These are phyloP conservation scores for Arthrobotrys sinensis DNA, from an alignment of 2,329 filamentous ascomycete genomes.

Conservation along the genomic window DNA sequence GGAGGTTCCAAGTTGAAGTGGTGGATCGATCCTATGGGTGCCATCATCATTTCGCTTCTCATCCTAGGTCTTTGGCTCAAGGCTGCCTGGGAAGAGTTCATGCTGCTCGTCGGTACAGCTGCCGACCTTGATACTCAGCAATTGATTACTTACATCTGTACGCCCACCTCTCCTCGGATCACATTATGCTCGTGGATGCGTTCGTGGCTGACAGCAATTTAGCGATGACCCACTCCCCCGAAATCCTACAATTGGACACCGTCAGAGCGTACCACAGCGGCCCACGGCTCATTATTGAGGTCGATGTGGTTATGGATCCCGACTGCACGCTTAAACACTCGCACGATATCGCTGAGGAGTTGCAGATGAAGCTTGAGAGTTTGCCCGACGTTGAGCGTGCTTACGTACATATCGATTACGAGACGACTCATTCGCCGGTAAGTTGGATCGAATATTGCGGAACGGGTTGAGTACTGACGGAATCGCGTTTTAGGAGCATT, in stretches of 20 bases:
- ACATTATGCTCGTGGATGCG: background rate
- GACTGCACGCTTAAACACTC: slow-evolving; percentile 80
- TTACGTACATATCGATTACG: slow-evolving; percentile 97
- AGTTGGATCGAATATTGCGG: slow-evolving; percentile 9
- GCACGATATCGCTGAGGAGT: slow-evolving; percentile 92
- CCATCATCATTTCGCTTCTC: slow-evolving; percentile 83
- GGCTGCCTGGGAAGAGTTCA: slow-evolving; percentile 87
- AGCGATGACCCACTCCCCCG: slow-evolving; percentile 86
- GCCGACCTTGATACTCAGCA: slow-evolving; percentile 89
- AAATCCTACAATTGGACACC: slow-evolving; percentile 90
- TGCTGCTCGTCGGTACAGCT: slow-evolving; percentile 89
- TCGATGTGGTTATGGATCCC: slow-evolving; percentile 94
- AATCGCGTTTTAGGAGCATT: slow-evolving; percentile 61
- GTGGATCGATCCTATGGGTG: slow-evolving; percentile 96
- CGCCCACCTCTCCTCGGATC: slow-evolving; percentile 63
- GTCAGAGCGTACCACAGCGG: slow-evolving; percentile 94
- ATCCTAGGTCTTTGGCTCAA: slow-evolving; percentile 86
- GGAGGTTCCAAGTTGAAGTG: slow-evolving; percentile 88
- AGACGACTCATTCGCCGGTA: slow-evolving; percentile 88
- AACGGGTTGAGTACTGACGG: slow-evolving; percentile 19
- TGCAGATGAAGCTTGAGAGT: slow-evolving; percentile 94
- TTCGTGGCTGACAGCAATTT: slow-evolving; percentile 19
- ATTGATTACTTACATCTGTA: slow-evolving; percentile 93
- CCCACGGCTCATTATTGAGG: slow-evolving; percentile 86
- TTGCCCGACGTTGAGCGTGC: slow-evolving; percentile 92